A percentile compares a stretch with the other conserved stretches of the same genome.
phyloP scores from a whole-genome alignment of 116 monocot species.

The Iris pallida region DNA sequence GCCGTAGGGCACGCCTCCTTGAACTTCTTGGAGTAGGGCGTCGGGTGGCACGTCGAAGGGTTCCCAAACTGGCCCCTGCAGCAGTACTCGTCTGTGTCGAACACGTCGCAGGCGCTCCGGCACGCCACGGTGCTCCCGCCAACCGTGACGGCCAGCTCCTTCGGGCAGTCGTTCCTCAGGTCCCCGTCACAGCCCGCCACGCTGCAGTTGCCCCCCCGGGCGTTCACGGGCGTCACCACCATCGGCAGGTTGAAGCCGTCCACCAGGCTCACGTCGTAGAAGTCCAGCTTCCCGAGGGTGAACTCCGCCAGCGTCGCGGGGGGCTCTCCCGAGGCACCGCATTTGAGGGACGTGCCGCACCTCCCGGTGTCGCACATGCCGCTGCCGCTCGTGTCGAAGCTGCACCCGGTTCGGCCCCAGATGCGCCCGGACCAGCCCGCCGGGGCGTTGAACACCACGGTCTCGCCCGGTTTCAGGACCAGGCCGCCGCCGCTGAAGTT shows the following conservation, averaged over 20 bases:
- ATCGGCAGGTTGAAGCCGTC: conserved; percentile 86
- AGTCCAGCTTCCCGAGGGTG: conserved; percentile 55
- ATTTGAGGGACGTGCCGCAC: conserved; percentile 52
- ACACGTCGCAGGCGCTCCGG: conserved; percentile 76
- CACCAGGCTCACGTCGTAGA: conserved; percentile 81
- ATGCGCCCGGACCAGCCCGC: conserved; percentile 71
- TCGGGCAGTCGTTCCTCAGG: conserved; percentile 39
- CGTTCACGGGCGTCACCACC: conserved; percentile 52
- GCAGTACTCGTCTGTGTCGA: conserved; percentile 67
- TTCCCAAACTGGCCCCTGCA: conserved; percentile 60
- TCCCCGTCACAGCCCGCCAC: conserved; percentile 63
- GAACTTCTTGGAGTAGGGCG: conserved; percentile 56
- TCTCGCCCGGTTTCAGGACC: conserved; percentile 46
- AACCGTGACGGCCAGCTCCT: conserved; percentile 40
- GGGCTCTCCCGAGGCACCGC: conserved; percentile 42
- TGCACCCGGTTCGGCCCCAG: conserved; percentile 74
- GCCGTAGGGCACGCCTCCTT: conserved; percentile 54
- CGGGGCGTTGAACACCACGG: conserved; percentile 62
- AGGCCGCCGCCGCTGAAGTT: conserved; percentile 69
- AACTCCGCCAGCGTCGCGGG: conserved; percentile 75
- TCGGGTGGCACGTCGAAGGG: conserved; percentile 43
- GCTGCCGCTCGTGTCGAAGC: conserved; percentile 50
- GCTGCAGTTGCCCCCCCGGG: conserved; percentile 47
- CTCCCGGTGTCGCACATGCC: conserved; percentile 56
- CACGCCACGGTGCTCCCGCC: conserved; percentile 47